Percentiles rank a stretch among this genome's conserved stretches.
phyloP scores from a whole-genome alignment of 495 filamentous ascomycete species.

The Tuber brumale region DNA sequence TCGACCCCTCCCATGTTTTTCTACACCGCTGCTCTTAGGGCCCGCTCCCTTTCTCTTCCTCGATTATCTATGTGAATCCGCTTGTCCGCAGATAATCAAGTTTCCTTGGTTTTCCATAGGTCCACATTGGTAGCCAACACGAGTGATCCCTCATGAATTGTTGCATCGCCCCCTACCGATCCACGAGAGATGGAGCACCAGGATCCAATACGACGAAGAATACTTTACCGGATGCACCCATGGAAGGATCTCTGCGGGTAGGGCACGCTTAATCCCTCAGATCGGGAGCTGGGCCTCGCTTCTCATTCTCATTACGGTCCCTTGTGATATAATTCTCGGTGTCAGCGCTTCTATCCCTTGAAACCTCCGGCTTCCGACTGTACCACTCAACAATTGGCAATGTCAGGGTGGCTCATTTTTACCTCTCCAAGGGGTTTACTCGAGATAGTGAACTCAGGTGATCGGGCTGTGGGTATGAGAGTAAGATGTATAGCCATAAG shows the following conservation, averaged over 20 bases:
- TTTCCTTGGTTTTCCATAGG: not conserved
- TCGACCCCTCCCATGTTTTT: not conserved
- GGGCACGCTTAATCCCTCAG: not conserved
- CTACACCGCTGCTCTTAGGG: not conserved
- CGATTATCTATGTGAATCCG: not conserved
- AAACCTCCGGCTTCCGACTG: not conserved
- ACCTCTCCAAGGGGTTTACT: not conserved
- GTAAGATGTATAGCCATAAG: not conserved
- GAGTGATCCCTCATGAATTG: not conserved
- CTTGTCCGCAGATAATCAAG: not conserved
- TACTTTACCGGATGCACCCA: not conserved
- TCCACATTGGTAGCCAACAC: not conserved
- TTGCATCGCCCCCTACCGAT: not conserved
- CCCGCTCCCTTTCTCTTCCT: not conserved
- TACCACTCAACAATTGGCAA: not conserved
- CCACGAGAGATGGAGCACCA: not conserved
- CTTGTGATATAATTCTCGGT: not conserved
- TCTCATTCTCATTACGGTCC: not conserved
- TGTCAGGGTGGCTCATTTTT: not conserved
- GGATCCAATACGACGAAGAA: not conserved
- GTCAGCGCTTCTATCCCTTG: not conserved
- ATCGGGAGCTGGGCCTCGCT: not conserved
- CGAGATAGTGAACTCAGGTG: not conserved
- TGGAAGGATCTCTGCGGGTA: not conserved
- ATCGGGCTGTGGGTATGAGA: not conserved